These are phyloP conservation scores for Rhodotorula diobovata DNA, from an alignment of 768 basidiomycete species.

Conservation along the genomic window DNA sequence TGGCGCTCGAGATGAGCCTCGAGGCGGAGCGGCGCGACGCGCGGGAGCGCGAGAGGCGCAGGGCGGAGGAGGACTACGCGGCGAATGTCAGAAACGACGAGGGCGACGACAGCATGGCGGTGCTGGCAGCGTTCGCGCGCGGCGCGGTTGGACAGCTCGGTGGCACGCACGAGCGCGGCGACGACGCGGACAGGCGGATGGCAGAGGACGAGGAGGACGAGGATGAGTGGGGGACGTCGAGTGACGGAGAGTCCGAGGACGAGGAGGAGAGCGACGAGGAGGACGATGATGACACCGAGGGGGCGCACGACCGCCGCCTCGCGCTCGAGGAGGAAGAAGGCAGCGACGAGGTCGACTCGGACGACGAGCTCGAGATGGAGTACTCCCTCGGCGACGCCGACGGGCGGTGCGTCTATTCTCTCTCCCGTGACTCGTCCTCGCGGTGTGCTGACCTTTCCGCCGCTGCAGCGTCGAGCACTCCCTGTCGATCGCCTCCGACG, in stretches of 20 bases:
- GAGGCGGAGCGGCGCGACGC: neutral
- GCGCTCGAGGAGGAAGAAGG: conserved; percentile 23
- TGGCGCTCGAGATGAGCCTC: conserved; percentile 16
- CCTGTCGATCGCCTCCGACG: conserved; percentile 15
- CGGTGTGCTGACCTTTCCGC: neutral
- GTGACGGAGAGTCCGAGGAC: neutral
- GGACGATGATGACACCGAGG: conserved; percentile 15
- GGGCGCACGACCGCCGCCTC: conserved; percentile 6
- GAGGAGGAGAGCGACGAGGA: conserved; percentile 1
- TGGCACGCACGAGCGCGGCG: conserved; percentile 12
- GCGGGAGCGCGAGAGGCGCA: neutral
- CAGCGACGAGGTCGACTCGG: conserved; percentile 29
- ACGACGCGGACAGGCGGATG: neutral
- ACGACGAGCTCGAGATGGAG: conserved; percentile 31
- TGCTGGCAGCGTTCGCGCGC: conserved; percentile 16
- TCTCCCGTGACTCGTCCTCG: neutral
- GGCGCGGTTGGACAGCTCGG: conserved; percentile 8
- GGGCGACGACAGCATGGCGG: conserved; percentile 19
- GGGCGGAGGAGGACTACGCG: conserved; percentile 16
- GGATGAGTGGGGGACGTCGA: conserved; percentile 2
- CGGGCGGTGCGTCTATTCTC: conserved; percentile 4
- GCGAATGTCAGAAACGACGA: conserved; percentile 12
- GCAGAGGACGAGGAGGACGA: neutral
- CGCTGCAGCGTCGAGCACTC: conserved; percentile 26
- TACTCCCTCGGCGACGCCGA: conserved; percentile 30